Conservation (phyloP, 2,329 filamentous ascomycete species). For the Arthrinium puccinioides region DNA sequence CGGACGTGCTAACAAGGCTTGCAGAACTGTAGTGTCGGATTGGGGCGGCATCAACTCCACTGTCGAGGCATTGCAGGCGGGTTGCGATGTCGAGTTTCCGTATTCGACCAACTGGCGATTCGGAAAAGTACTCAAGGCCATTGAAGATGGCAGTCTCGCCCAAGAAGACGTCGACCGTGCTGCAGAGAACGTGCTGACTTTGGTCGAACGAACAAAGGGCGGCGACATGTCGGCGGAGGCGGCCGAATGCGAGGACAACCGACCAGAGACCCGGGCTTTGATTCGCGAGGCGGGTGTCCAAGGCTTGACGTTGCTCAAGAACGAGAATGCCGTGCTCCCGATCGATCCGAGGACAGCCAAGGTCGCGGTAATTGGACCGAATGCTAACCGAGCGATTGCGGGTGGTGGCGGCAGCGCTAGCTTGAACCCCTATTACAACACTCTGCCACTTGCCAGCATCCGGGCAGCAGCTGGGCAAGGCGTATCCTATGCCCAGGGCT, state of each 20-base stretch:
- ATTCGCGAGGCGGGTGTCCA: slow-evolving; percentile 56
- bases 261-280: slow-evolving; percentile 48
- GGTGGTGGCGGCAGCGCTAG: slow-evolving; percentile 62
- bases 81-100: slow-evolving; percentile 53
- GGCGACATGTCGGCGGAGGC: slow-evolving; percentile 48
- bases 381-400: slow-evolving; percentile 60
- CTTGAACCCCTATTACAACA: slow-evolving; percentile 62
- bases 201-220: slow-evolving; percentile 56
- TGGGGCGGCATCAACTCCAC: slow-evolving; percentile 53
- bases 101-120: slow-evolving; percentile 48
- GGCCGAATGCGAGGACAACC: slow-evolving; percentile 49
- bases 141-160: slow-evolving; percentile 39
- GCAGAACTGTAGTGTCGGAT: slow-evolving; percentile 49
- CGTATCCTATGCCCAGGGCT: slow-evolving; percentile 53
- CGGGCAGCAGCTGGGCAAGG: slow-evolving; percentile 44
- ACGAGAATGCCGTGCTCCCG: slow-evolving; percentile 51
- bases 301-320: slow-evolving; percentile 58
- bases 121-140: slow-evolving; percentile 47
- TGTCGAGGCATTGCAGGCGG: slow-evolving; percentile 45
- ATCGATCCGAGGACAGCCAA: slow-evolving; percentile 47
- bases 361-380: slow-evolving; percentile 60
- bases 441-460: slow-evolving; percentile 58
- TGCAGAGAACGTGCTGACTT: slow-evolving; percentile 51
- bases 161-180: slow-evolving; percentile 45
- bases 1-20: slow-evolving; percentile 10